Base-by-base conservation (phyloP, 1,284 basidiomycete genomes). In the Apiotrichum siamense region DNA sequence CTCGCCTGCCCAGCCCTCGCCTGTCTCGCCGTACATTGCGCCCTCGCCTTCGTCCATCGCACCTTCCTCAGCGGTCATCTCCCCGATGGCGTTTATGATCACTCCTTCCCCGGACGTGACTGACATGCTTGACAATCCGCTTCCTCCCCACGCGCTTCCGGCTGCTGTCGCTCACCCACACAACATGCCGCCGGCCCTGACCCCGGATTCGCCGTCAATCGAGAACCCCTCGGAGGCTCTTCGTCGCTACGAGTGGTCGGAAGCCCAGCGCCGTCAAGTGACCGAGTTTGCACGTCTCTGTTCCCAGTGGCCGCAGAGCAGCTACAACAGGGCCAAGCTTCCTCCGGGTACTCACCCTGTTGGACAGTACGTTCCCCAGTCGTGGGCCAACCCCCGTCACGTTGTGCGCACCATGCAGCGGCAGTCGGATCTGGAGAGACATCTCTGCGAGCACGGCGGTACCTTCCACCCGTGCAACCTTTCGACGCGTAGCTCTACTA, bases 301-400 rank as follows among this genome's bases (percentile, higher is more conserved):
- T 41, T 66, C 63, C 7, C 87, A 90, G 65, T 86, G 88, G 75
- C 88, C 90, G 52, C 60, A 72, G 50, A 87, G 84, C 71, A 84
- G 86, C 41, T 90, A 91, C 70, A 86, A 81, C 61, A 77, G 80
- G 50, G 71, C 82, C n/a, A 90, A 90, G 69, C 85, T 62, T 25
- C 44, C 44, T 4, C 31, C 23, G 18, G 44, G 44, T 7, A 24
- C 15, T 7, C 23, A 18, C 4, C 41, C 41, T 21, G 18, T n/a
- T 12, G 33, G 40, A 0, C 35, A 45, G 24, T 92, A 91, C 63
- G 72, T 82, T 2, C 88, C 88, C 0, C 75, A 89, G 41, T 86
- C 85, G 20, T 67, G 86, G 36, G 80, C 83, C 52, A 76, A 82
- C 44, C 88, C 88, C 2, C 78, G 80, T 21, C 78, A 84, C 41